Base-by-base conservation (phyloP, 495 filamentous ascomycete species). In the Xeromyces bisporus region DNA sequence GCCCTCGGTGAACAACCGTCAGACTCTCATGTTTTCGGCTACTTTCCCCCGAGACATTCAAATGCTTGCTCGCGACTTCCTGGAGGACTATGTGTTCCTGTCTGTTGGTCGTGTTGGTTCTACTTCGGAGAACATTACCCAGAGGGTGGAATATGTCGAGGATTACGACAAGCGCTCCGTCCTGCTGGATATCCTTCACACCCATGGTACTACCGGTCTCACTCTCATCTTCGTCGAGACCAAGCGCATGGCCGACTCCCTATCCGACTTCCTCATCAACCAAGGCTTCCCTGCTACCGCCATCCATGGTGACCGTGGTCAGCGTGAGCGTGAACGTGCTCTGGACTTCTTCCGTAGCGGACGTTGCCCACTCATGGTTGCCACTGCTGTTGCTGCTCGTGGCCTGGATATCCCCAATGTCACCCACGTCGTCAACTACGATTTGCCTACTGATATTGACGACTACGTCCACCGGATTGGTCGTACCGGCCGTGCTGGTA, bases 381-480 rank as follows among this genome's bases (percentile, higher is more conserved):
- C 89, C 26, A 97, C 89, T 31, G 89, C 91, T 46, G 89, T 97
- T 45, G 89, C 89, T 40, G 91, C 89, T 42, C 84, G 89, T 73
- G 72, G 66, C 57, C 71, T 96, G 9, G 89, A 97, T 73, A 96
- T 97, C 38, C 89, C 89, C 18, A 96, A 97, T 42, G 89, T 97
- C 40, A 93, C 77, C 30, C 89, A 97, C 63, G 91, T 97, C 37
- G 74, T 97, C 67, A 97, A 96, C 67, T 97, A 97, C 56, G 89
- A 97, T 56, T 73, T 97, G 17, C 91, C 91, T 34, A 96, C 85
- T 29, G 91, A 97, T 50, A 93, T 97, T 44, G 89, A 97, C 47
- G 89, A 97, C 64, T 97, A 97, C 45, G 91, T 97, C 35, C 89
- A 97, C 61, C 82, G 89, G 55, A 97, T 96, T 51, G 89, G 89